Evolutionary conservation across 257 asterid species (phyloP), one percentile per base, ranked within the genome.

Genomic region (Lycium barbarum): DNA sequence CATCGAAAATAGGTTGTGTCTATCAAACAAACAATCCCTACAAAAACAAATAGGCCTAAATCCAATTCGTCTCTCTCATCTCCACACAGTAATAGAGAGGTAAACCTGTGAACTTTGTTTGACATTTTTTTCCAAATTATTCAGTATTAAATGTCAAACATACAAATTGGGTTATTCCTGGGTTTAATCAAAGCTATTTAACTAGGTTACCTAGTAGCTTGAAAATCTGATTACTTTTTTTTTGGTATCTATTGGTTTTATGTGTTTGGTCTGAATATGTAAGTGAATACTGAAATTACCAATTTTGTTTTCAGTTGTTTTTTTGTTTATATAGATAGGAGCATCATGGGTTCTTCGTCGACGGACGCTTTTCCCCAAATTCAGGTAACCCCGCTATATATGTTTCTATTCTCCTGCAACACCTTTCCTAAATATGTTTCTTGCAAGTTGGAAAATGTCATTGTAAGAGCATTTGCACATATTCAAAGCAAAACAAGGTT

Each of bases 361-460:
- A 57, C 81, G 51, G 92, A 92, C 11, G 79, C 72, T 73, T 86
- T 86, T 86, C 90, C 90, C 83, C 92, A 70, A 49, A 33, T 92
- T 84, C 92, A 87, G 97, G 97, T 93, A 51, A n/a, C n/a, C 20
- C 55, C 22, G 11, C 14, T 9, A 20, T 15, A 62, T 17, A 14
- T 10, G 10, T 66, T 45, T 87, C 47, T 26, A 4, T 61, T 71
- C 70, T 59, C 84, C 33, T 26, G 33, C 33, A 26, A 26, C 33
- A 26, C 33, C 33, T 26, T 26, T 26, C 1, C 33, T 26, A 26
- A 26, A 26, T 26, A 26, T 26, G 33, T 26, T 26, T 26, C 33
- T 26, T 26, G 33, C 33, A 26, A 26, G 1, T 26, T 26, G 33
- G 33, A 26, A 26, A 26, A 26, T 26, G 33, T 26, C 33, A 26